phyloP scores from a whole-genome alignment of 192 early-diverging fungal genomes.

The Linnemannia exigua region DNA sequence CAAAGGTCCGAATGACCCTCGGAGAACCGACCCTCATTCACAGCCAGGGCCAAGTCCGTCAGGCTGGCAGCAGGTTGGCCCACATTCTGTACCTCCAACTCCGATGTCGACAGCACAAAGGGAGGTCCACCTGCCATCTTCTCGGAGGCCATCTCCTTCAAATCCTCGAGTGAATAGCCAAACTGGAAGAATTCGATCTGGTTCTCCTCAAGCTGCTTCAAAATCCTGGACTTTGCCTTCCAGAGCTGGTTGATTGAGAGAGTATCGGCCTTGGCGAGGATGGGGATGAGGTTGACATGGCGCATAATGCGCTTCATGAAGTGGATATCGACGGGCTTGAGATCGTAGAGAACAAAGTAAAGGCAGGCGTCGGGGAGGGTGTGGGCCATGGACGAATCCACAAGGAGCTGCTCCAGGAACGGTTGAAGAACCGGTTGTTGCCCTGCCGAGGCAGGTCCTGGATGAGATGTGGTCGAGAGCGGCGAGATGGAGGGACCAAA shows the following conservation, averaged over 20 bases:
- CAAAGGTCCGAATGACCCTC: slow-evolving; percentile 35
- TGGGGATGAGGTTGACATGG: slow-evolving; percentile 94
- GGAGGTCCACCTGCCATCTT: slow-evolving; percentile 47
- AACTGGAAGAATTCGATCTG: slow-evolving; percentile 50
- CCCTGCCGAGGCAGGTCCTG: slow-evolving; percentile 9
- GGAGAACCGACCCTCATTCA: slow-evolving; percentile 45
- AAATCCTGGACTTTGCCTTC: slow-evolving; percentile 87
- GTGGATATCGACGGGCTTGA: slow-evolving; percentile 91
- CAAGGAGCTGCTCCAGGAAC: slow-evolving; percentile 45
- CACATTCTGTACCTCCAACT: slow-evolving; percentile 29
- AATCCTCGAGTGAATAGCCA: slow-evolving; percentile 35
- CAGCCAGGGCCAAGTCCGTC: slow-evolving; percentile 37
- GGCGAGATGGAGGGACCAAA: slow-evolving; percentile 42
- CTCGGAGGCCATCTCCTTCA: slow-evolving; percentile 45
- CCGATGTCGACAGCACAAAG: slow-evolving; percentile 41
- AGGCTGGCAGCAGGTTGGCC: slow-evolving; percentile 10
- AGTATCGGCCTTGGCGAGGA: slow-evolving; percentile 96
- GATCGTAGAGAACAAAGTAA: slow-evolving; percentile 56
- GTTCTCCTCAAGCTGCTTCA: slow-evolving; percentile 52
- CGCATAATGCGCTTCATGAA: slow-evolving; percentile 96
- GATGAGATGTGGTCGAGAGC: slow-evolving; percentile 21
- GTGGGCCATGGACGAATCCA: slow-evolving; percentile 51
- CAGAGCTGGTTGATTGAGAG: slow-evolving; percentile 87
- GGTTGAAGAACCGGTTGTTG: slow-evolving; percentile 7
- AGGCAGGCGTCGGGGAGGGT: slow-evolving; percentile 49